These are phyloP conservation scores for Euclidium syriacum DNA, from an alignment of 345 rosid species.

Conservation along the genomic window DNA sequence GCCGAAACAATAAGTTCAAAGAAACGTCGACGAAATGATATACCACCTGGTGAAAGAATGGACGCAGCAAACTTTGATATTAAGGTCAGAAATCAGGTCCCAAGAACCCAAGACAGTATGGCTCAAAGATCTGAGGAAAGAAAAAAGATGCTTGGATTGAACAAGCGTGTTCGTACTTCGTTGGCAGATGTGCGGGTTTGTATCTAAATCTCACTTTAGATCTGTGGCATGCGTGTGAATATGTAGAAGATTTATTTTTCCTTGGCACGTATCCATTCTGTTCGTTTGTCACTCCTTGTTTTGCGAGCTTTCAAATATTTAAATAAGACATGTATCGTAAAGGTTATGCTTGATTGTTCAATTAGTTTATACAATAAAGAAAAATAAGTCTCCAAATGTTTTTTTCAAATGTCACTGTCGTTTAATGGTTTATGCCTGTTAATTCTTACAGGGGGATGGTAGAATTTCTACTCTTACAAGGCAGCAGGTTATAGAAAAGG, in stretches of 20 bases:
- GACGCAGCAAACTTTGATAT: conserved; percentile 44
- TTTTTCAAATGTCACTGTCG: conserved; percentile 5
- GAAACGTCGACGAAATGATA: conserved; percentile 70
- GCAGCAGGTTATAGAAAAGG: conserved; percentile 60
- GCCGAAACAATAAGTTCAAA: conserved; percentile 59
- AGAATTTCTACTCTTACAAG: conserved; percentile 43
- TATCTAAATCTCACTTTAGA: conserved; percentile 28
- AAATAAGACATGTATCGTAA: neutral
- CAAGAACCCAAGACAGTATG: conserved; percentile 53
- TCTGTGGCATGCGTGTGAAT: neutral
- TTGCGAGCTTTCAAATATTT: neutral
- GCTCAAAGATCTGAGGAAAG: conserved; percentile 70
- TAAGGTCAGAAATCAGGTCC: conserved; percentile 65
- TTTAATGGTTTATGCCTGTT: conserved; percentile 15
- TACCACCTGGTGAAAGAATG: conserved; percentile 51
- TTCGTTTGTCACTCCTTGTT: neutral
- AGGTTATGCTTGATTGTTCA: neutral
- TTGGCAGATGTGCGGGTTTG: conserved; percentile 77
- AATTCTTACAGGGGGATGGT: conserved; percentile 46
- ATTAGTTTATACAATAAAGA: neutral
- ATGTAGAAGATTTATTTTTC: neutral
- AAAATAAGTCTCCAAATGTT: neutral
- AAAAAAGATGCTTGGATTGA: conserved; percentile 61
- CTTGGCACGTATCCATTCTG: neutral
- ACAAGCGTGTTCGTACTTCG: conserved; percentile 70